Evolutionary conservation across 441 rosid genomes (phyloP).

Genomic region (Pelargonium fulgidum): DNA sequence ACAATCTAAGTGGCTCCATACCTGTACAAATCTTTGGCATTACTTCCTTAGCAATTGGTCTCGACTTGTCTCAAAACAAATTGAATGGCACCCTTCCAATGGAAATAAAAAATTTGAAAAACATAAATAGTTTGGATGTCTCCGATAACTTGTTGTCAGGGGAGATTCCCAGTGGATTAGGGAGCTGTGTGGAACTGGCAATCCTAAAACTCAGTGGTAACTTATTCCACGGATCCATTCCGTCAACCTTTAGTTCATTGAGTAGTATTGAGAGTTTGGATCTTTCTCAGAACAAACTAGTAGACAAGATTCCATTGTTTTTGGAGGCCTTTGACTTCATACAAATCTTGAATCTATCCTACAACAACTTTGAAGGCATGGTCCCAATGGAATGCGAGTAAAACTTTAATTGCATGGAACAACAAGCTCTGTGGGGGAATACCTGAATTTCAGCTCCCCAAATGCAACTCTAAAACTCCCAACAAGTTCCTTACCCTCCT

Average conservation of each 20-base stretch:
- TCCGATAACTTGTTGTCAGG: conserved; percentile 21
- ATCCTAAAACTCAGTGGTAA: conserved; percentile 20
- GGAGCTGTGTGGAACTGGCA: conserved; percentile 17
- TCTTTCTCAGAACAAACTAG: conserved; percentile 24
- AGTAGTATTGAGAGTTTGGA: conserved; percentile 16
- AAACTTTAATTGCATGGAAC: conserved; percentile 15
- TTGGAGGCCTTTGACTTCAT: conserved; percentile 9
- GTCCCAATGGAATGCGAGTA: conserved; percentile 23
- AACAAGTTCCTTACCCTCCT: neutral
- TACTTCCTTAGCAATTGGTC: neutral
- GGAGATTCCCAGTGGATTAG: conserved; percentile 21
- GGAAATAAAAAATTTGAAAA: conserved; percentile 14
- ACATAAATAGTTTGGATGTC: neutral
- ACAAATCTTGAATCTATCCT: conserved; percentile 20
- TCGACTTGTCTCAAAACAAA: conserved; percentile 2
- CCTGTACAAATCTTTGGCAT: conserved; percentile 19
- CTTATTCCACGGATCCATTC: conserved; percentile 19
- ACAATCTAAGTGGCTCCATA: conserved; percentile 18
- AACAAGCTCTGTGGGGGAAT: conserved; percentile 29
- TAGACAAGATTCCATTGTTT: conserved; percentile 20
- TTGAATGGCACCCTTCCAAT: conserved; percentile 18
- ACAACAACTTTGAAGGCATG: conserved; percentile 25
- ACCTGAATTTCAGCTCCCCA: conserved; percentile 17
- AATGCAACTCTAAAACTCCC: conserved; percentile 13
- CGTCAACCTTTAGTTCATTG: conserved; percentile 11